phyloP scores from a whole-genome alignment of 805 yeast species.

The Yamadazyma paraphyllophila region DNA sequence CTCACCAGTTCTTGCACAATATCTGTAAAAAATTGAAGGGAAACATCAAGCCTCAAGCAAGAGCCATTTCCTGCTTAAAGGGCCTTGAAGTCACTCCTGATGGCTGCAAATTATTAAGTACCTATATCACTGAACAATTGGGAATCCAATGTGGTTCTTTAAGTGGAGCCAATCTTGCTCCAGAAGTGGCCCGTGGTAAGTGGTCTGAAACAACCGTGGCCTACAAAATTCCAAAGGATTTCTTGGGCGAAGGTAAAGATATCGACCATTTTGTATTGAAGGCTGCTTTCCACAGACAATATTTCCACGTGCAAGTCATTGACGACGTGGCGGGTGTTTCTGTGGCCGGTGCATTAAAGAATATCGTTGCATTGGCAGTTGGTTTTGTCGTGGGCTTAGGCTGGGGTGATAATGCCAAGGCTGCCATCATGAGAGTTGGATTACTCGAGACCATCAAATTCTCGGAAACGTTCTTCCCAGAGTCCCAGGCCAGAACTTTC shows the following conservation, averaged over 20 bases:
- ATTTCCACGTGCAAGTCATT: slow-evolving; percentile 46
- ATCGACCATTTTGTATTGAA: slow-evolving; percentile 39
- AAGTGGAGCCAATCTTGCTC: slow-evolving; percentile 49
- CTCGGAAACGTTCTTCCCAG: slow-evolving; percentile 56
- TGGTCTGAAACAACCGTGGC: slow-evolving; percentile 50
- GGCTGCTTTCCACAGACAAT: slow-evolving; percentile 45
- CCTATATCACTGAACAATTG: slow-evolving; percentile 42
- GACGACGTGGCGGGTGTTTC: slow-evolving; percentile 47
- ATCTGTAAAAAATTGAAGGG: slow-evolving; percentile 41
- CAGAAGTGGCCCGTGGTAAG: slow-evolving; percentile 45
- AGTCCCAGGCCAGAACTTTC: slow-evolving; percentile 36
- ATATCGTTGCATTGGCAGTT: slow-evolving; percentile 45
- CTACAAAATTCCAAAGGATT: slow-evolving; percentile 38
- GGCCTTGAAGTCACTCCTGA: slow-evolving; percentile 44
- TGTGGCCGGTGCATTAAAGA: slow-evolving; percentile 47
- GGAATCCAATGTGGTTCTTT: slow-evolving; percentile 45
- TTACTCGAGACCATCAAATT: slow-evolving; percentile 43
- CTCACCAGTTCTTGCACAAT: slow-evolving; percentile 44
- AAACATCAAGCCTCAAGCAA: slow-evolving; percentile 32
- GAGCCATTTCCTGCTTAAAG: slow-evolving; percentile 47
- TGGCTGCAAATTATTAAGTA: slow-evolving; percentile 45
- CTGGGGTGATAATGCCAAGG: slow-evolving; percentile 51
- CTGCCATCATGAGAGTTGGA: slow-evolving; percentile 48
- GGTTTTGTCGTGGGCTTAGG: slow-evolving; percentile 48
- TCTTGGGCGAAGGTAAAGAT: slow-evolving; percentile 40